Base-by-base conservation (phyloP, 164 flowering plant genomes). In the Stephania yunnanensis region DNA sequence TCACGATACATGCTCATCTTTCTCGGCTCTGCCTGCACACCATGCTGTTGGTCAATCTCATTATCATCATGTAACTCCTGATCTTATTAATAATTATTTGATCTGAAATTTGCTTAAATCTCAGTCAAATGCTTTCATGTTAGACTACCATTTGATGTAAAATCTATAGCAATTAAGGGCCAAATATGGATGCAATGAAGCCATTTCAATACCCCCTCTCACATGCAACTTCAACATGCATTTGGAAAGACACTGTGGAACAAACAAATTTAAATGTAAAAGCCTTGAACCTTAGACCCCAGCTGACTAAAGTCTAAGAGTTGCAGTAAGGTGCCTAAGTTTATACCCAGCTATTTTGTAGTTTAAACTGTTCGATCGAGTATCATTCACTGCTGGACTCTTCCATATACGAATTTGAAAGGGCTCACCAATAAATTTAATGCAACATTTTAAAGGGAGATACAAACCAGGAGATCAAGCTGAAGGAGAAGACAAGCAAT, bases 1-100 rank as follows among this genome's bases (percentile, higher is more conserved):
- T 92, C 94, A 17, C 97, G 85, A 78, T 86, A 92, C 66, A 92
- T 92, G 78, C 97, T 92, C 92, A 89, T 90, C 81, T 90, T 90
- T 82, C 92, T 88, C 22, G 97, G 94, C 58, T 90, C 93, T 20
- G 71, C 84, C 94, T 89, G 77, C 76, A 82, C 68, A 71, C 29
- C 31, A 74, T 45, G 64, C 52, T 55, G 63, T 46, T 45, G 12
- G 44, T 36, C 48, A 75, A 31, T 29, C 58, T 67, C 42, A 71
- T n/a, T 65, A 44, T 6, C 46, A 61, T 61, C 66, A 5, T 61
- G 22, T 19, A 61, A 50, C 25, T 61, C 22, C 2, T 20, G 22
- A n/a, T 58, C 7, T 58, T 15, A 20, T 15, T 61, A 17, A 17
- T 61, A 61, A 20, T 61, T 61, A 61, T 20, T 58, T 58, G 4